Conservation (phyloP, 148 eudicot genomes). For the Dysphania ambrosioides region DNA sequence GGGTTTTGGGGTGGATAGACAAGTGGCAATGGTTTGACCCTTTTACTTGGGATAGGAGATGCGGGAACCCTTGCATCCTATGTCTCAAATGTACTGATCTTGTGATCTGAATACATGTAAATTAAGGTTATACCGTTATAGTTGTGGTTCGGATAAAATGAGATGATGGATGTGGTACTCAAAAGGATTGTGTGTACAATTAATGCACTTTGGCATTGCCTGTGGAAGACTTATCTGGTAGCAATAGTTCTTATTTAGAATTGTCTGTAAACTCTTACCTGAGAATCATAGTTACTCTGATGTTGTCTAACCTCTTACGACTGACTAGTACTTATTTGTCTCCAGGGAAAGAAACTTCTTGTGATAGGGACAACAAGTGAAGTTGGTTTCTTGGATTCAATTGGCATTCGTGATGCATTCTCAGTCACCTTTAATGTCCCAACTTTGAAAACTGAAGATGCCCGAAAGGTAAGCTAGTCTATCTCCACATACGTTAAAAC, state of each 20-base stretch:
- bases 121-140: too few relatives aligned
- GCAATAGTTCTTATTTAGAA: background rate
- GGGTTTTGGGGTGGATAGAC: background rate
- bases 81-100: background rate
- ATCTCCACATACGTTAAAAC: background rate
- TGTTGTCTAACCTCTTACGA: too few relatives aligned
- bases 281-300: background rate
- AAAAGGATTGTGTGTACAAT: background rate
- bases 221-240: background rate
- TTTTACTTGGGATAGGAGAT: background rate
- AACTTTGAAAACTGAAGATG: constrained; percentile 70
- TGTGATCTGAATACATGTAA: background rate
- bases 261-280: background rate
- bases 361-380: constrained; percentile 94
- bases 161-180: background rate
- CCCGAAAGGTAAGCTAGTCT: constrained; percentile 54
- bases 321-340: background rate
- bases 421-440: constrained; percentile 86
- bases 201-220: background rate
- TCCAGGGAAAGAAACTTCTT: constrained; percentile 82
- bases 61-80: background rate
- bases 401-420: constrained; percentile 83
- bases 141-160: background rate
- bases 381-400: constrained; percentile 69
- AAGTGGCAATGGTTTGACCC: background rate